Evolutionary conservation across 306 rosid genomes (phyloP), one percentile per base, ranked within the genome.

Genomic region (Geum urbanum): DNA sequence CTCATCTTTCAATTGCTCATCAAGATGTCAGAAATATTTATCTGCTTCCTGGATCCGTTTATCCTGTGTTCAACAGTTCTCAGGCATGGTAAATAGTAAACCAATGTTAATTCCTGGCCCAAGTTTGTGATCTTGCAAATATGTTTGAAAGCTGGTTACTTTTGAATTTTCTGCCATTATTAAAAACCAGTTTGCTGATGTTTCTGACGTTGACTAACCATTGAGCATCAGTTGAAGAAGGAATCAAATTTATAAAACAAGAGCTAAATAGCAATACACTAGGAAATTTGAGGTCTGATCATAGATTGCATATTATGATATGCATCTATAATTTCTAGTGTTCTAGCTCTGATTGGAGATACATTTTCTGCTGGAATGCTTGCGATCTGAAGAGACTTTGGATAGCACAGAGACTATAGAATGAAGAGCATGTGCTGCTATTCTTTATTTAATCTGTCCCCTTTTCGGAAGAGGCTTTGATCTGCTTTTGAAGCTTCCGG

Each of bases 381-480:
- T 59, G 53, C 41, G 53, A 47, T 69, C 76, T 15, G 73, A 77
- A 64, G 73, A 56, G 55, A 76, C 79, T 43, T 66, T 55, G 43
- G 76, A 81, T 24, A 81, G 72, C 64, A 65, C 73, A 24, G 78
- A 80, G 49, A 63, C 77, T 37, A 80, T 60, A 27, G 63, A 79
- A 66, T 55, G 80, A 55, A 80, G 61, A 51, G 76, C 81, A 54
- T 66, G 53, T 10, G 78, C 72, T 12, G 76, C 81, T 18, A 80
- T 76, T 57, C 66, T 72, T 14, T 59, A 48, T 60, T 76, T 80
- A 44, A 76, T 67, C 43, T 63, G 79, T 11, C 75, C 84, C 76
- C 86, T 59, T 63, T 63, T 66, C 43, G 85, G 72, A 41, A 74
- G 75, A 50, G 84, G 81, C 76, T 32, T 72, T n/a, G n/a, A n/a